Base-by-base conservation (phyloP, 2,329 filamentous ascomycete genomes). In the Aspergillus melleus region DNA sequence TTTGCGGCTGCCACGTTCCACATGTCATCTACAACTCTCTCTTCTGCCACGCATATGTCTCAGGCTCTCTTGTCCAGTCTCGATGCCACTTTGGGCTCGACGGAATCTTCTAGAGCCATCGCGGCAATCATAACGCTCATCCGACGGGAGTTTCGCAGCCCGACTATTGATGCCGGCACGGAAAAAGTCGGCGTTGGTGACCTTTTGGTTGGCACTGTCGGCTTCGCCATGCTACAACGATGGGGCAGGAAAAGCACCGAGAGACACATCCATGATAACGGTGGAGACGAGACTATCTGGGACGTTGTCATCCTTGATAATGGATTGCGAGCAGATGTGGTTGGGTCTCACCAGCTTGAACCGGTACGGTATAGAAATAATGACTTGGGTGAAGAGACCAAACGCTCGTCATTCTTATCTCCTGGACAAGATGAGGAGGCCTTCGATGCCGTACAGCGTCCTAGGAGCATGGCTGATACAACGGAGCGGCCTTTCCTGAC, bases 361-460 rank as follows among this genome's bases (percentile, higher is more conserved):
- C 74, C 71, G 54, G 52, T 65, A 6, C 61, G 66, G 24, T 56
- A 61, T 49, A 77, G 77, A 2, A 75, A 80, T 10, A 80, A 84
- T 36, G 79, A 81, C 24, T 68, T 80, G 2, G 75, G 79, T 16
- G 65, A 72, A 71, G 47, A 79, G 75, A 49, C 80, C 85, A 52
- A 85, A 78, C 70, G 81, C 76, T 62, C 87, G 85, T 81, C 81
- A 10, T 80, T 80, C 54, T 65, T 78, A 52, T 72, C 74, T 49
- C 72, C 77, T 6, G 71, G 72, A 4, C 70, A 68, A 12, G 70
- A 72, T 11, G 72, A 79, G 49, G 73, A 74, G 24, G 56, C 61
- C 4, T 77, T 80, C 52, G 73, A 76, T 62, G 75, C 76, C 10
- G 62, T 80, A 19, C 75, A 75, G 62, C 68, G 76, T 58, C 72